These are phyloP conservation scores for Penicillium oxalicum DNA, from an alignment of 2,329 filamentous ascomycete genomes.

Conservation along the genomic window DNA sequence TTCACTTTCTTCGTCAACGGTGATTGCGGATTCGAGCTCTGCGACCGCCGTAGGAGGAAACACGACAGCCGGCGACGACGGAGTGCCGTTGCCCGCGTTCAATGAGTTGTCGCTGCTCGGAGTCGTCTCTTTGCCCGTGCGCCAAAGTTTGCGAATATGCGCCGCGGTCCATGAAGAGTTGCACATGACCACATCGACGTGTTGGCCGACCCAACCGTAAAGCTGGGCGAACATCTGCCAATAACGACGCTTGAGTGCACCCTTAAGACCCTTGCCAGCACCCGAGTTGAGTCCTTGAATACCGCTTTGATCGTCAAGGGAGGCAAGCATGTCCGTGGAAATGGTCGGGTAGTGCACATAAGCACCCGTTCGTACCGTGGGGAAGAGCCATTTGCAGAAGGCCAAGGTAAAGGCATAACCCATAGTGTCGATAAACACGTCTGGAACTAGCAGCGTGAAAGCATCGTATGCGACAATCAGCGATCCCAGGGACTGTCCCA, in stretches of 20 bases:
- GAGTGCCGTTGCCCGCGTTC: slow-evolving; percentile 31
- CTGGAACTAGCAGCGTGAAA: slow-evolving; percentile 83
- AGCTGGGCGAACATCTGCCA: slow-evolving; percentile 79
- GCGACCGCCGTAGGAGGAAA: slow-evolving; percentile 90
- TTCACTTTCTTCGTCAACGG: slow-evolving; percentile 65
- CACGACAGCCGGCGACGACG: slow-evolving; percentile 54
- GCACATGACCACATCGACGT: slow-evolving; percentile 91
- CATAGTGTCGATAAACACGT: slow-evolving; percentile 97
- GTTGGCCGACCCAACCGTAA: slow-evolving; percentile 76
- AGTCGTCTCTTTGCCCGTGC: slow-evolving; percentile 38
- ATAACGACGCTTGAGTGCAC: slow-evolving; percentile 69
- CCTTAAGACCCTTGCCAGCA: slow-evolving; percentile 65
- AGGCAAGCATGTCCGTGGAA: slow-evolving; percentile 92
- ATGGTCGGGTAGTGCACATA: slow-evolving; percentile 99
- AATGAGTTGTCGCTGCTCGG: slow-evolving; percentile 26
- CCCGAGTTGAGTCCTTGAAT: slow-evolving; percentile 75
- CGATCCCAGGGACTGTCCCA: slow-evolving; percentile 90
- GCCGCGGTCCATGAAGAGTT: slow-evolving; percentile 91
- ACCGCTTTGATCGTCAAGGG: slow-evolving; percentile 62
- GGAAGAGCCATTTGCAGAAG: slow-evolving; percentile 76
- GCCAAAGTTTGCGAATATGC: slow-evolving; percentile 79
- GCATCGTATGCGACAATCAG: slow-evolving; percentile 85
- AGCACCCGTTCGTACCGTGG: slow-evolving; percentile 71
- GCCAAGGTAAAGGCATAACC: slow-evolving; percentile 90
- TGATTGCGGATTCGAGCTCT: slow-evolving; percentile 69